Base-by-base conservation (phyloP, 2,329 filamentous ascomycete genomes). In the Hypoxylon sp. region DNA sequence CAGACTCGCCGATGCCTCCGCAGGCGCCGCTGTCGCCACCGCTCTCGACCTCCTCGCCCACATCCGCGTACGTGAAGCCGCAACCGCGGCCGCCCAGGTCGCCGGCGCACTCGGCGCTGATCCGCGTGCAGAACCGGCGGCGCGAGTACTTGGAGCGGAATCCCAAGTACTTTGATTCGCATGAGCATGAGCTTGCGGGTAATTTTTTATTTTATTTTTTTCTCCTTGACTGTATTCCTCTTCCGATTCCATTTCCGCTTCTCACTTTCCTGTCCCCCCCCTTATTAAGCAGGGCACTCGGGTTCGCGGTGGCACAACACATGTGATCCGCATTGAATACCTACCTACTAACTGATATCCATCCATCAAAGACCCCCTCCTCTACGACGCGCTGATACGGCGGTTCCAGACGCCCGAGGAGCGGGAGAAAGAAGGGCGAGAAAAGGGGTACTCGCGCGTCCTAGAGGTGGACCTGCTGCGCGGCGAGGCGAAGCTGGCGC, bases 371-470 rank as follows among this genome's bases (percentile, higher is more conserved):
- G 89, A 94, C 71, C 90, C 91, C 1, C 75, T 93, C 6, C 80
- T 95, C 21, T 96, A 96, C 75, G 89, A 95, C 69, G 81, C 83
- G 43, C 78, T 95, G 16, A 82, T 96, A 53, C 84, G 90, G 42
- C 84, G 83, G 41, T 92, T 91, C 68, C 89, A 92, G 59, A 86
- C 86, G 1, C 74, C 86, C 2, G 76, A 79, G 3, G 90, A 96
- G 72, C 83, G 90, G 43, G 84, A 91, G 67, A 80, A 80, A 5
- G 89, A 93, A 62, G 88, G 86, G 6, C 83, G 83, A 31, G 74
- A 76, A 6, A 91, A 91, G 67, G 91, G 91, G 7, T 94, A 91
- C 69, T 88, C 88, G 1, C 88, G 89, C 16, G 80, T 88, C 8
- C 79, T 96, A 4, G 88, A 95, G 67, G 85, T 89, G 1, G 90